Evolutionary conservation across 805 yeast genomes (phyloP).

Genomic region (Metschnikowia colocasiae): DNA sequence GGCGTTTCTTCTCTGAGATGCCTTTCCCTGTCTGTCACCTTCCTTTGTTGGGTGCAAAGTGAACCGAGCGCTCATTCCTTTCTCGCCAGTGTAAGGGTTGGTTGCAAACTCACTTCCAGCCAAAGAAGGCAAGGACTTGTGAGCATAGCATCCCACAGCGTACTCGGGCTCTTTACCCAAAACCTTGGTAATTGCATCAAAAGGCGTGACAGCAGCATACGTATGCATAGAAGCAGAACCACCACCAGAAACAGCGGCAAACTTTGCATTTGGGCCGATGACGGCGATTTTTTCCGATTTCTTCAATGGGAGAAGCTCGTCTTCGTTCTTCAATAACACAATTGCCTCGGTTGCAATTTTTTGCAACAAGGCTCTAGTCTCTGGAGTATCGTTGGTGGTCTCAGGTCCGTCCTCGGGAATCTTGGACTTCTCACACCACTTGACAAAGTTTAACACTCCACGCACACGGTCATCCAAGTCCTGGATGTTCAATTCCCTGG

Average conservation of each 20-base stretch:
- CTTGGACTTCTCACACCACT: slow-evolving; percentile 21
- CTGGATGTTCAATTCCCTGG: slow-evolving; percentile 25
- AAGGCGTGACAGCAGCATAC: slow-evolving; percentile 47
- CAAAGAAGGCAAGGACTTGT: slow-evolving; percentile 30
- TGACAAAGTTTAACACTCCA: slow-evolving; percentile 25
- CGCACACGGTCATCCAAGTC: slow-evolving; percentile 28
- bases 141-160: slow-evolving; percentile 33
- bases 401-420: slow-evolving; percentile 24
- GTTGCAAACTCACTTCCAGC: slow-evolving; percentile 19
- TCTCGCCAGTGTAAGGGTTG: slow-evolving; percentile 21
- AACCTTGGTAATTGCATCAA: slow-evolving; percentile 40
- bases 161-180: slow-evolving; percentile 26
- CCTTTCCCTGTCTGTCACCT: slow-evolving; percentile 7
- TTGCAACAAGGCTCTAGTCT: slow-evolving; percentile 21
- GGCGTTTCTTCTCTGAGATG: slow-evolving; percentile 16
- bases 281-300: slow-evolving; percentile 43
- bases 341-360: slow-evolving; percentile 41
- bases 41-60: slow-evolving; percentile 22
- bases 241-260: slow-evolving; percentile 53
- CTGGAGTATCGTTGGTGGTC: slow-evolving; percentile 23
- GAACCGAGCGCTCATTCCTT: slow-evolving; percentile 26
- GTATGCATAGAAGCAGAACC: slow-evolving; percentile 56
- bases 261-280: slow-evolving; percentile 58
- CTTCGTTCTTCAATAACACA: slow-evolving; percentile 56
- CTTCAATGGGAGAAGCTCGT: slow-evolving; percentile 43